Evolutionary conservation across 2,329 filamentous ascomycete species (phyloP), one percentile per base, ranked within the genome.

Genomic region (Diplodia sapinea): DNA sequence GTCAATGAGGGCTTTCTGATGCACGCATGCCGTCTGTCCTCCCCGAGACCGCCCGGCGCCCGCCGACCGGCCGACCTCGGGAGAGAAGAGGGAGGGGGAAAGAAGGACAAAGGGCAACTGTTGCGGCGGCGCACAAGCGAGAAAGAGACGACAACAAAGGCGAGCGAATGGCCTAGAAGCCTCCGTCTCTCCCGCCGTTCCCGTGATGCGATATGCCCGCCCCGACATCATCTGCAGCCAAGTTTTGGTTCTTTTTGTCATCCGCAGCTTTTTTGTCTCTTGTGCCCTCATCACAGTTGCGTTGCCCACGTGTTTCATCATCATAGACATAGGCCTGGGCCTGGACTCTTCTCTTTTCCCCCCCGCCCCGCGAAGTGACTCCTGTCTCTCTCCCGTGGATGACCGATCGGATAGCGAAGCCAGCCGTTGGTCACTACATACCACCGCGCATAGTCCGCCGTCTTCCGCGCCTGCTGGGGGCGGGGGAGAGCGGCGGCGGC

Each of bases 1-100:
- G 23, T 26, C 23, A 26, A 26, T 3, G 23, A 26, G 23, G 23
- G 23, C 3, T 26, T 26, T 26, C 23, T 26, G 23, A 26, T 26
- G 23, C 23, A 26, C 3, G 23, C 23, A 26, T 26, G 23, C 23
- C 3, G 23, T 3, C 23, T 3, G 23, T 26, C 23, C 23, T n/a
- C 13, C 20, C 55, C 55, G 55, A 59, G 55, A 26, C 15, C 55
- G 38, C 52, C 29, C 52, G 29, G 52, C 20, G 20, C 36, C 55
- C 38, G 55, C 0, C 23, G 23, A 0, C 23, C 33, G 33, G 33
- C 55, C 55, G 55, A 43, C 47, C 36, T 59, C 55, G 55, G 55
- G 36, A 36, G 29, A 17, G 26, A 4, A 9, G 23, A 36, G 9
- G n/a, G n/a, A n/a, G n/a, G 29, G 52, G 29, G 5, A 29, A n/a